These are phyloP conservation scores for Suhomyces bolitotheri DNA, from an alignment of 1,139 yeast species.

Conservation along the genomic window DNA sequence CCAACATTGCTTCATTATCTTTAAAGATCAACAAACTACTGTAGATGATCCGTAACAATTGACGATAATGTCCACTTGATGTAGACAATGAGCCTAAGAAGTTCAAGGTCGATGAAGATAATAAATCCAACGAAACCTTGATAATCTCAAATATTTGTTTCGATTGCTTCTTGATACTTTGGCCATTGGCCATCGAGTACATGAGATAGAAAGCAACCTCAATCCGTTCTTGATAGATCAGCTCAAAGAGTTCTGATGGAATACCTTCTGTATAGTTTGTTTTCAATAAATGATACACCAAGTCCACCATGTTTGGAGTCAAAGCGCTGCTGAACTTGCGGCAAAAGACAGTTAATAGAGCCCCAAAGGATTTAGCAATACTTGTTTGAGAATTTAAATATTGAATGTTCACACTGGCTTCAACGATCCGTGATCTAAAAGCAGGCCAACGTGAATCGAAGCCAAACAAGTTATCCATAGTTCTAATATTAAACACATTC, in stretches of 20 bases:
- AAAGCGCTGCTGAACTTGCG: conserved; percentile 37
- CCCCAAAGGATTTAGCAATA: conserved; percentile 77
- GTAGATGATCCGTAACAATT: conserved; percentile 59
- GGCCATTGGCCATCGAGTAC: conserved; percentile 43
- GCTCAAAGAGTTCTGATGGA: conserved; percentile 48
- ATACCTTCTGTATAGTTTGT: conserved; percentile 56
- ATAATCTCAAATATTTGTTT: conserved; percentile 39
- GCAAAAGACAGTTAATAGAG: conserved; percentile 67
- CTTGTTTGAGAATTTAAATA: conserved; percentile 65
- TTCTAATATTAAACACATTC: conserved; percentile 58
- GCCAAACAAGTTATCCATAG: conserved; percentile 62
- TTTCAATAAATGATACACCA: conserved; percentile 52
- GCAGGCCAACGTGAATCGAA: conserved; percentile 51
- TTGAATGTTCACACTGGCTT: conserved; percentile 66
- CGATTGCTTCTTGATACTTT: conserved; percentile 27
- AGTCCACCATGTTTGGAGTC: conserved; percentile 37
- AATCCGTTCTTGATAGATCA: conserved; percentile 60
- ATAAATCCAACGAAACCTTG: conserved; percentile 41
- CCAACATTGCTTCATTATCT: conserved; percentile 38
- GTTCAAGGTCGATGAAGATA: conserved; percentile 48
- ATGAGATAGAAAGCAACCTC: conserved; percentile 70
- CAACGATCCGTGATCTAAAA: conserved; percentile 51
- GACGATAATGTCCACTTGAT: conserved; percentile 50
- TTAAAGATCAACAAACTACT: conserved; percentile 49
- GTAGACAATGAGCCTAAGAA: conserved; percentile 43